A percentile compares a stretch with the other conserved stretches of the same genome.
These are phyloP conservation scores for Solanum dulcamara DNA, from an alignment of 257 asterid species.

Conservation along the genomic window DNA sequence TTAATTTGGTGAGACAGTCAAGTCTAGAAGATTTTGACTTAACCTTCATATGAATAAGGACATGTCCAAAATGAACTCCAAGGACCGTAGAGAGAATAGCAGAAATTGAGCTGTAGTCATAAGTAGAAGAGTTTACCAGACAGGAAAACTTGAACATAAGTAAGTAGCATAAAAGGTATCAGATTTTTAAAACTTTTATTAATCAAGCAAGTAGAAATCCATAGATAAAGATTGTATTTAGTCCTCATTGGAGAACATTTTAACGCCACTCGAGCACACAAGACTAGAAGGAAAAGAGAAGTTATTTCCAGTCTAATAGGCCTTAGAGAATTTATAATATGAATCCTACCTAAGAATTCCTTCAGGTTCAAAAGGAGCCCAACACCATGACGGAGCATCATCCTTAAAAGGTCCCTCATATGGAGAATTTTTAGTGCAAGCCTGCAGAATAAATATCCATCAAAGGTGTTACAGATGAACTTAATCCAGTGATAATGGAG, in stretches of 20 bases:
- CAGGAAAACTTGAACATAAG: background rate
- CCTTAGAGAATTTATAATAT: background rate
- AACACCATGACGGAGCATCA: constrained; percentile 73
- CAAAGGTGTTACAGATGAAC: background rate
- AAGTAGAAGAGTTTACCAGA: background rate
- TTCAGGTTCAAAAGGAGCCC: constrained; percentile 78
- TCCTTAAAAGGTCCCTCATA: constrained; percentile 45
- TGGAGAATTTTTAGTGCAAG: constrained; percentile 54
- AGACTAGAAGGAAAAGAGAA: background rate
- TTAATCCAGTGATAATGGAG: background rate
- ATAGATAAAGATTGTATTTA: background rate
- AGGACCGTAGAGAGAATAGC: constrained; percentile 58
- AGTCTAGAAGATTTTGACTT: background rate
- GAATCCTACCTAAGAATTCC: constrained; percentile 59
- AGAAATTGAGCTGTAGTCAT: constrained; percentile 58
- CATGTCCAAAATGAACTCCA: constrained; percentile 70
- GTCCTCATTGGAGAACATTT: background rate
- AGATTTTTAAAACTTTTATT: background rate
- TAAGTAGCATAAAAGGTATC: background rate
- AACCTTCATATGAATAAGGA: constrained; percentile 56
- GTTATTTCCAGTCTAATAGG: background rate
- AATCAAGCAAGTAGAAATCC: background rate
- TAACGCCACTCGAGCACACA: background rate
- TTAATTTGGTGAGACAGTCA: background rate
- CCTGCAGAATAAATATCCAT: constrained; percentile 25